These are phyloP conservation scores for Coccomyxa subellipsoidea DNA, from an alignment of 163 green algal species.

Conservation along the genomic window DNA sequence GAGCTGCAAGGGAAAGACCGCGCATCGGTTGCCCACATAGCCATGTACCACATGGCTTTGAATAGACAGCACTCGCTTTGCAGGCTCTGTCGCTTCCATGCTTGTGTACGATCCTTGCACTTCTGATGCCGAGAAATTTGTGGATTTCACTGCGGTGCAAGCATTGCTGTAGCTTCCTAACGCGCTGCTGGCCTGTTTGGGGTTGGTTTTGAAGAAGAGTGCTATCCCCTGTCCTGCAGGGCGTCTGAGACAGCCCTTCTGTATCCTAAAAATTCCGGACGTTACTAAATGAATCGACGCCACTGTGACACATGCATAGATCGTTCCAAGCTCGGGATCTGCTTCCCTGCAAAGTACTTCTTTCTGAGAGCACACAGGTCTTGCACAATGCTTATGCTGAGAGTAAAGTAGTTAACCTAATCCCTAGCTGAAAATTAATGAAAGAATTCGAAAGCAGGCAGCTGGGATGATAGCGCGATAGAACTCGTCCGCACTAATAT, in stretches of 20 bases:
- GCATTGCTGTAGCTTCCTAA: slow-evolving; percentile 33
- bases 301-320: not conserved
- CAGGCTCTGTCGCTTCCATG: slow-evolving; percentile 24
- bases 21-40: slow-evolving; percentile 87
- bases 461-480: no score
- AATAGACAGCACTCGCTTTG: slow-evolving; percentile 11
- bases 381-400: no score
- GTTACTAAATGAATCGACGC: not conserved
- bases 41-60: slow-evolving; percentile 62
- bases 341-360: no score
- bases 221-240: not conserved
- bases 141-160: slow-evolving; percentile 2
- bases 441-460: no score
- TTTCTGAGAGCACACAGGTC: no score
- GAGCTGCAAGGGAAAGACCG: slow-evolving; percentile 92
- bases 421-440: no score
- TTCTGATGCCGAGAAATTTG: not conserved
- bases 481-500: no score
- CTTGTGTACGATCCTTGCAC: not conserved
- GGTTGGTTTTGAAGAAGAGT: not conserved
- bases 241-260: not conserved
- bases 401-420: no score
- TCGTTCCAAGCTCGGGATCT: not conserved
- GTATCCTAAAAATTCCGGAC: not conserved
- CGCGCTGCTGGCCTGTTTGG: not conserved